Conservation (phyloP, 2,329 filamentous ascomycete genomes). For the Fusarium sp. region DNA sequence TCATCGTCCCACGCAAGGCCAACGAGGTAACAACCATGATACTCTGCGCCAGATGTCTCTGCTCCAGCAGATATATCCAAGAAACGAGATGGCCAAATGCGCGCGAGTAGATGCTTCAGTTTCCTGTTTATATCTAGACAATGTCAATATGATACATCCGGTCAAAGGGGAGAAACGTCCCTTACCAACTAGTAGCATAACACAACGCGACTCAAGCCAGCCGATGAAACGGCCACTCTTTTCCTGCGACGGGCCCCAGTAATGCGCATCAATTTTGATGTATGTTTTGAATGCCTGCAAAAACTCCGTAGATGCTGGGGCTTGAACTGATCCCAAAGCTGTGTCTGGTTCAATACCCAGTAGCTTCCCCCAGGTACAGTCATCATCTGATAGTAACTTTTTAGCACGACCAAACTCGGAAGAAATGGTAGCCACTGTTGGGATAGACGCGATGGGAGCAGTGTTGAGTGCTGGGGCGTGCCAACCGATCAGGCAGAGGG, state of each 20-base stretch:
- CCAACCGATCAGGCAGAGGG: constrained; percentile 71
- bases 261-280: constrained; percentile 69
- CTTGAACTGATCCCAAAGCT: not conserved
- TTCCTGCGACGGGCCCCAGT: constrained; percentile 68
- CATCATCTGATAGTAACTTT: constrained; percentile 48
- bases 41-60: constrained; percentile 53
- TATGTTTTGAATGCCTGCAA: constrained; percentile 62
- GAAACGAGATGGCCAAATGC: constrained; percentile 72
- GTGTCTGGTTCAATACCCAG: constrained; percentile 36
- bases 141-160: not conserved
- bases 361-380: constrained; percentile 56
- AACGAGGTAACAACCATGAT: constrained; percentile 69
- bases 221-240: constrained; percentile 66
- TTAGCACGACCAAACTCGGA: constrained; percentile 61
- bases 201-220: constrained; percentile 71
- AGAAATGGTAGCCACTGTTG: constrained; percentile 61
- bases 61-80: constrained; percentile 46
- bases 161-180: not conserved
- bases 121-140: constrained; percentile 63
- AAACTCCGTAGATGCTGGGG: constrained; percentile 56
- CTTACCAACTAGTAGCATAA: constrained; percentile 66
- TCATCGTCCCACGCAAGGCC: constrained; percentile 57
- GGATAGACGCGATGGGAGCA: constrained; percentile 60
- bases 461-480: constrained; percentile 70
- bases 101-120: constrained; percentile 59